A percentile compares a stretch with the other conserved stretches of the same genome.
Evolutionary conservation across 1,284 basidiomycete species (phyloP).

Genomic region (Heimioporus retisporus): DNA sequence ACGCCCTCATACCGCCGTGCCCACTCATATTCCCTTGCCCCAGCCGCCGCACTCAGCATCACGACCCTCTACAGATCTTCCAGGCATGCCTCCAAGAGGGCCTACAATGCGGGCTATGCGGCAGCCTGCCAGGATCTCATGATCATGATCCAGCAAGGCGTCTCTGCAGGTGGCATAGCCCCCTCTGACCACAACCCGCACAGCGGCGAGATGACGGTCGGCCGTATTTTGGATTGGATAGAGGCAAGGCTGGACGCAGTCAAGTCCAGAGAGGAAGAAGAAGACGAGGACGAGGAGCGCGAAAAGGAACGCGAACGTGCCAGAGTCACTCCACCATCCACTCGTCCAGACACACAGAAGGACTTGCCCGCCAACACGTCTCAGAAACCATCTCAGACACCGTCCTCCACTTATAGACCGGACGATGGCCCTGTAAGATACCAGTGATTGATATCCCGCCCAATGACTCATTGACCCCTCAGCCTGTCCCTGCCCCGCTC

Average conservation of each 20-base stretch:
- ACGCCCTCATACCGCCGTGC: background rate
- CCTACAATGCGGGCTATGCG: conserved; percentile 82
- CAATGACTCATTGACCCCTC: conserved; percentile 13
- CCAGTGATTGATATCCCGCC: background rate
- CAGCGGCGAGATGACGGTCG: conserved; percentile 73
- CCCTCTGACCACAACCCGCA: conserved; percentile 48
- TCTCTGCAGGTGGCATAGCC: conserved; percentile 64
- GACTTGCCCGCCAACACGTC: conserved; percentile 34
- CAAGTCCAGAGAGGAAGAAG: conserved; percentile 75
- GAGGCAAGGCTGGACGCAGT: conserved; percentile 79
- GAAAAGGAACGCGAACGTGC: conserved; percentile 61
- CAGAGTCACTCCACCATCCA: conserved; percentile 27
- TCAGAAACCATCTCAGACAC: conserved; percentile 30
- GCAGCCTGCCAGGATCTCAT: conserved; percentile 82
- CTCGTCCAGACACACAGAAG: conserved; percentile 27
- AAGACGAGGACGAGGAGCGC: conserved; percentile 80
- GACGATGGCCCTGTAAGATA: conserved; percentile 32
- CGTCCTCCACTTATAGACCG: conserved; percentile 29
- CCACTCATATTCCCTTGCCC: conserved; percentile 28
- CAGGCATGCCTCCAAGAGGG: conserved; percentile 74
- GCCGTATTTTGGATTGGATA: conserved; percentile 83
- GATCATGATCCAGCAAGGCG: conserved; percentile 83
- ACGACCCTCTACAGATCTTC: conserved; percentile 86
- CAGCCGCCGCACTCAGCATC: conserved; percentile 83
- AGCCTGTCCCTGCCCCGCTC: conserved; percentile 29